Conservation (phyloP, 1,139 yeast genomes). For the Yamadazyma jaroonii region DNA sequence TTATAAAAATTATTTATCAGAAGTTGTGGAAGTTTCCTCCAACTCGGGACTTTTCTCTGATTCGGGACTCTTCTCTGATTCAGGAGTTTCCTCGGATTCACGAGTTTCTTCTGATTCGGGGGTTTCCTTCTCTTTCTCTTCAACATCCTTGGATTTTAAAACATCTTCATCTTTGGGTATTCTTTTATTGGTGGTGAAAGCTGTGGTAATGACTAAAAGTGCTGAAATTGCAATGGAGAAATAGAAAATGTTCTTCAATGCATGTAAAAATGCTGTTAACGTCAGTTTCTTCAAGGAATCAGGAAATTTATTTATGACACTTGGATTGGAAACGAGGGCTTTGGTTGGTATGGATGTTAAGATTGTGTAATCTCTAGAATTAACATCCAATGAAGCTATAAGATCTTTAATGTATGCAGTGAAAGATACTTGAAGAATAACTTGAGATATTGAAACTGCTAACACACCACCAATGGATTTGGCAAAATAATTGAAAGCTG, state of each 20-base stretch:
- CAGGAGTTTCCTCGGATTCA: no score
- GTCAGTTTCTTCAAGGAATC: constrained; percentile 19
- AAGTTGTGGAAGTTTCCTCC: no score
- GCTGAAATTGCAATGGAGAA: constrained; percentile 34
- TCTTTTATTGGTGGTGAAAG: constrained; percentile 36
- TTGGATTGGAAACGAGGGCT: constrained; percentile 28
- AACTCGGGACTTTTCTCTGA: no score
- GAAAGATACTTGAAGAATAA: constrained; percentile 37
- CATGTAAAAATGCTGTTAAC: constrained; percentile 31
- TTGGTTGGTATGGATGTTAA: constrained; percentile 18
- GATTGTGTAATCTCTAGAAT: constrained; percentile 16
- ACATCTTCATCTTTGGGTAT: constrained; percentile 36
- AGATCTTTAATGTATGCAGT: constrained; percentile 19
- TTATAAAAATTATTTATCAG: background rate
- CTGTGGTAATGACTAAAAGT: constrained; percentile 24
- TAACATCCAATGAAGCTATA: constrained; percentile 12
- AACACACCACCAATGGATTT: constrained; percentile 50
- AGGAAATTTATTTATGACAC: constrained; percentile 25
- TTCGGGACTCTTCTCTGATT: no score
- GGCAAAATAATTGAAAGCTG: constrained; percentile 45
- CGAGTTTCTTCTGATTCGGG: no score
- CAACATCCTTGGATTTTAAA: constrained; percentile 7
- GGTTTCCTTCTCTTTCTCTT: background rate
- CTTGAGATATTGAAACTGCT: constrained; percentile 46
- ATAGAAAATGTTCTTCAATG: constrained; percentile 41